Percentiles rank a stretch among this genome's conserved stretches.
Evolutionary conservation across 306 rosid species (phyloP).

Genomic region (Pueraria montana): DNA sequence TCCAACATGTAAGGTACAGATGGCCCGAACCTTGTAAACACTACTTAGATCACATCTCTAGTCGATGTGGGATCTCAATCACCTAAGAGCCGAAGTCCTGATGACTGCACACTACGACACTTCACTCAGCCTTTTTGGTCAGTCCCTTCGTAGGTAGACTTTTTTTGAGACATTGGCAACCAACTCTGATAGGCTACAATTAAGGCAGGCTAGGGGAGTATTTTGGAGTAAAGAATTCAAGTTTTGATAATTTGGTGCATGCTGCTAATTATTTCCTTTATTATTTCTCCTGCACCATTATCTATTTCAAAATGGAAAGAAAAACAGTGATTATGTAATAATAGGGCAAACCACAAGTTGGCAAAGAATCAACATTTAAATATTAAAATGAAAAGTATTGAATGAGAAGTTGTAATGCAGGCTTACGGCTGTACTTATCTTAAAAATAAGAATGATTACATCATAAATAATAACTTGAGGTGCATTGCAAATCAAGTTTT

Average conservation of each 20-base stretch:
- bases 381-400: slow-evolving; percentile 16
- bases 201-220: no score
- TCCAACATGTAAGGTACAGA: no score
- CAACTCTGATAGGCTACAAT: no score
- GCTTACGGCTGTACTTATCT: background rate
- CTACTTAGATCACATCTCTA: no score
- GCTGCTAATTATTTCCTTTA: slow-evolving; percentile 11
- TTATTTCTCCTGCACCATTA: background rate
- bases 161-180: no score
- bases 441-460: no score
- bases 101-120: no score
- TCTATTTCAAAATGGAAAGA: slow-evolving; percentile 9
- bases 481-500: slow-evolving; percentile 20
- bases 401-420: slow-evolving; percentile 17
- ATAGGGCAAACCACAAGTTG: background rate
- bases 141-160: no score
- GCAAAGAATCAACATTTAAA: slow-evolving; percentile 18
- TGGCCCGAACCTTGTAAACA: no score
- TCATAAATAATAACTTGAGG: background rate
- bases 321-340: background rate
- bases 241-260: slow-evolving; percentile 16
- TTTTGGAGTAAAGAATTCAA: background rate
- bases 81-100: no score
- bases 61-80: no score
- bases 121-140: no score